phyloP scores from a whole-genome alignment of 352 stramenopile genomes.

The Blastocystis sp. region DNA sequence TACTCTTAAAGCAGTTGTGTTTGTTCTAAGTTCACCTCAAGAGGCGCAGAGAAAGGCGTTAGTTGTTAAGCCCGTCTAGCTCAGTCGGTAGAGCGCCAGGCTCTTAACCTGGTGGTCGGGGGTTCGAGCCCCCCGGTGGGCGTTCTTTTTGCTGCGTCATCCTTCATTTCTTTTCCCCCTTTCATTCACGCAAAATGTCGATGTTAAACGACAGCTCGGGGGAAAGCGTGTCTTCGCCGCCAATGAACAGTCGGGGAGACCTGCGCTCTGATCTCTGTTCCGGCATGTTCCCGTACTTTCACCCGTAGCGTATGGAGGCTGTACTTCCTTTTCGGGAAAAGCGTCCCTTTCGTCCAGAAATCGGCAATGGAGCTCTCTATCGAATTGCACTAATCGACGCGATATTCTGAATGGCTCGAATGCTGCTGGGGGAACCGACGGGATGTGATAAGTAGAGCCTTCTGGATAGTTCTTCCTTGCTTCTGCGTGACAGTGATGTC shows the following conservation, averaged over 20 bases:
- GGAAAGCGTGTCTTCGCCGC: background rate
- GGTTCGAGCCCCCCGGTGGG: slow-evolving; percentile 64
- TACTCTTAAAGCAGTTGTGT: slow-evolving; percentile 4
- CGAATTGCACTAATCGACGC: background rate
- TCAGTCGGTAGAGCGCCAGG: slow-evolving; percentile 68
- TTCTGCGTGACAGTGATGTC: background rate
- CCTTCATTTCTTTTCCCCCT: background rate
- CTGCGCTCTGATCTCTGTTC: background rate
- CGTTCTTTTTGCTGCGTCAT: slow-evolving; percentile 22
- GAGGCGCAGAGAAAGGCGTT: background rate
- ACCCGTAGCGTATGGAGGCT: background rate
- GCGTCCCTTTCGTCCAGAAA: background rate
- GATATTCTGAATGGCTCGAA: background rate
- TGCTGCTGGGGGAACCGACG: background rate
- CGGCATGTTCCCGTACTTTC: background rate
- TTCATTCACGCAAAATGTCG: background rate
- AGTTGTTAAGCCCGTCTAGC: slow-evolving; percentile 57
- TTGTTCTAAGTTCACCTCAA: background rate
- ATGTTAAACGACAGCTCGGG: background rate
- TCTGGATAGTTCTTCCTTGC: background rate
- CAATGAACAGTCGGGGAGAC: background rate
- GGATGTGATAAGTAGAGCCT: background rate
- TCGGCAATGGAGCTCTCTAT: background rate
- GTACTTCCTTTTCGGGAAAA: background rate
- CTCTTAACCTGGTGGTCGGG: slow-evolving; percentile 67